A percentile compares a stretch with the other conserved stretches of the same genome.
Evolutionary conservation across 2,329 filamentous ascomycete species (phyloP).

Genomic region (Biscogniauxia sp.): DNA sequence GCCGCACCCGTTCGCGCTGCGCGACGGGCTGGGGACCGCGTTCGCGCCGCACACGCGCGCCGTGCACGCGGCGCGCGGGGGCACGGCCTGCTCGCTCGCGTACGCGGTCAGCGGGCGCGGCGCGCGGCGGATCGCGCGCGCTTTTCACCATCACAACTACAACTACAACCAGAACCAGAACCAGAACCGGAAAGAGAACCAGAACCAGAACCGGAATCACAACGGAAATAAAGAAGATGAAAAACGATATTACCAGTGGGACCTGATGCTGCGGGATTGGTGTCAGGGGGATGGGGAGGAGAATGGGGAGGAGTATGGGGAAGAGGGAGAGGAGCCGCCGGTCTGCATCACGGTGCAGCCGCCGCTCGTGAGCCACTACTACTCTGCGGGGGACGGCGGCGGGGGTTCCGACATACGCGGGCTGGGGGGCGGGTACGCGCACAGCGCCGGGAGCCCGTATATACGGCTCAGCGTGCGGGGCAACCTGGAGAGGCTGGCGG

Average conservation of each 20-base stretch:
- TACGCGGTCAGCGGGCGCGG: conserved; percentile 38
- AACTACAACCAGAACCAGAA: too few species aligned
- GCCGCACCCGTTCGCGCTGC: conserved; percentile 24
- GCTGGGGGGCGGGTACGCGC: conserved; percentile 24
- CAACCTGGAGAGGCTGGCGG: conserved; percentile 20
- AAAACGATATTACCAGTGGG: conserved; percentile 21
- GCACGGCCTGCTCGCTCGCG: conserved; percentile 36
- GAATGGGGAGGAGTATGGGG: background rate
- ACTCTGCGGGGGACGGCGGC: conserved; percentile 5
- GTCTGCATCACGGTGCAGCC: conserved; percentile 29
- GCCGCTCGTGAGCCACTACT: conserved; percentile 27
- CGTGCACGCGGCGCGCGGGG: conserved; percentile 31
- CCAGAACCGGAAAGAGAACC: too few species aligned
- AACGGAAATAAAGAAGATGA: too few species aligned
- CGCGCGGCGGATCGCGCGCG: conserved; percentile 36
- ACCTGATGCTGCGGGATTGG: conserved; percentile 27
- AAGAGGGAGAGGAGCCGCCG: background rate
- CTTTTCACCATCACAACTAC: conserved; percentile 23
- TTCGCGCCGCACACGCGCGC: conserved; percentile 36
- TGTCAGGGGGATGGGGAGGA: conserved; percentile 17
- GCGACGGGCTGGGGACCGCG: conserved; percentile 19
- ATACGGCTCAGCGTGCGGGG: conserved; percentile 24
- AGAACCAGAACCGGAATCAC: too few species aligned
- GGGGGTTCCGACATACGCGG: conserved; percentile 25
- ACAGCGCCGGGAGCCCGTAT: conserved; percentile 23